Evolutionary conservation across 1,284 basidiomycete species (phyloP).

Genomic region (Vanrija humicola): DNA sequence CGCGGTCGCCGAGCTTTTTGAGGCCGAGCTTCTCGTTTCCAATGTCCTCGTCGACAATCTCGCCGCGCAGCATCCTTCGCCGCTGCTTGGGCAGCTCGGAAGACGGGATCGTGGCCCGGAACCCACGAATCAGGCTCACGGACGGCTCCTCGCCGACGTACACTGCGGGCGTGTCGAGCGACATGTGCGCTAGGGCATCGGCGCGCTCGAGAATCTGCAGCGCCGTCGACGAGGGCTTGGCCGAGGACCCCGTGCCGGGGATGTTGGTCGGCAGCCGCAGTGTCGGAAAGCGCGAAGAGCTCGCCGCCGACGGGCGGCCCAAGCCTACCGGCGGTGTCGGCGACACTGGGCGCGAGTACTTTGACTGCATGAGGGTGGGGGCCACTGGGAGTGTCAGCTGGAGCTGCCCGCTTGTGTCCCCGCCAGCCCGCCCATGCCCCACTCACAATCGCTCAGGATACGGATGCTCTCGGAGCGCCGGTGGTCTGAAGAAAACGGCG

Average conservation of each 20-base stretch:
- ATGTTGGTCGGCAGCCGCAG: constrained; percentile 62
- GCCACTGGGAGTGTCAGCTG: constrained; percentile 58
- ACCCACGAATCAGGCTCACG: constrained; percentile 65
- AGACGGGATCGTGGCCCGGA: constrained; percentile 86
- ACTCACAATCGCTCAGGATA: constrained; percentile 47
- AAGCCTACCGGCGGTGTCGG: neutral
- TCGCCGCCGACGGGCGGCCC: constrained; percentile 4
- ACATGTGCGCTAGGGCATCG: constrained; percentile 66
- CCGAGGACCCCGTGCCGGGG: constrained; percentile 52
- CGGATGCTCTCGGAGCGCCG: constrained; percentile 42
- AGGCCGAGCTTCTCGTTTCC: constrained; percentile 71
- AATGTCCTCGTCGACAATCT: constrained; percentile 57
- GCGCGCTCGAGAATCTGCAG: constrained; percentile 78
- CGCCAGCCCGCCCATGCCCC: neutral
- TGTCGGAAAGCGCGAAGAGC: constrained; percentile 17
- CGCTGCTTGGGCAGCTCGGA: constrained; percentile 71
- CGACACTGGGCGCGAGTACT: constrained; percentile 1
- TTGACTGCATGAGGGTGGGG: constrained; percentile 81
- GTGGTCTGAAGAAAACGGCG: constrained; percentile 39
- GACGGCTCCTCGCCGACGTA: constrained; percentile 56
- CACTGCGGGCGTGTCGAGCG: constrained; percentile 64
- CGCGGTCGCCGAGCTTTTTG: constrained; percentile 70
- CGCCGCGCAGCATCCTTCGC: constrained; percentile 65
- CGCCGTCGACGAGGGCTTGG: constrained; percentile 61
- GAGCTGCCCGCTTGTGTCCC: neutral